Conservation (phyloP, 2,329 filamentous ascomycete genomes). For the Lecanicillium sp. region DNA sequence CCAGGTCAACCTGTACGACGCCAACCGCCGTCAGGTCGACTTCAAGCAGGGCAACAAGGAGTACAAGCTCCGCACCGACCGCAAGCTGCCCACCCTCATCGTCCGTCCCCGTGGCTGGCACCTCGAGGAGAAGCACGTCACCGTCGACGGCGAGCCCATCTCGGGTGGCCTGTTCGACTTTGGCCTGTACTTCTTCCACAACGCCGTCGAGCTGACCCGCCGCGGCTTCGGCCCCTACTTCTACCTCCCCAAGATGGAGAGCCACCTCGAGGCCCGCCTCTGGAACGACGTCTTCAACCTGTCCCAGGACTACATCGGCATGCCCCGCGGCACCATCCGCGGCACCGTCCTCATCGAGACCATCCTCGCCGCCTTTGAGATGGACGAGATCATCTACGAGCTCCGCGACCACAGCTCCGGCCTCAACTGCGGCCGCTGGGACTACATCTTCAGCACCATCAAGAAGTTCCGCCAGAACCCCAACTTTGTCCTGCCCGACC, state of each 20-base stretch:
- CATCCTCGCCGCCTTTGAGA: slow-evolving; percentile 95
- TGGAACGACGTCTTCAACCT: slow-evolving; percentile 99
- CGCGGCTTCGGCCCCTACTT: slow-evolving; percentile 90
- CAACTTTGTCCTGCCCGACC: slow-evolving; percentile 88
- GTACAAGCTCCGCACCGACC: slow-evolving; percentile 94
- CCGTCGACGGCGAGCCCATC: slow-evolving; percentile 88
- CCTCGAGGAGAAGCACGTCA: slow-evolving; percentile 96
- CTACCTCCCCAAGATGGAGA: slow-evolving; percentile 97
- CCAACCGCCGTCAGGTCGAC: slow-evolving; percentile 86
- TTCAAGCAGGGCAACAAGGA: slow-evolving; percentile 94
- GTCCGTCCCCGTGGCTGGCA: slow-evolving; percentile 96
- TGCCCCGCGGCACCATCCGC: slow-evolving; percentile 85
- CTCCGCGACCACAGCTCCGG: slow-evolving; percentile 93
- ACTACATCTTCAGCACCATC: slow-evolving; percentile 99
- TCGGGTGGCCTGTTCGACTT: slow-evolving; percentile 94
- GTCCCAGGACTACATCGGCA: slow-evolving; percentile 84
- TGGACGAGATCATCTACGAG: slow-evolving; percentile 99
- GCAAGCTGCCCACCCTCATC: slow-evolving; percentile 78
- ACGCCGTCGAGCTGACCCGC: slow-evolving; percentile 79
- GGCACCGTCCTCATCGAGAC: slow-evolving; percentile 97
- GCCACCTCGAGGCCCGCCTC: slow-evolving; percentile 88
- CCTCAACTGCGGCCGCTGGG: slow-evolving; percentile 97
- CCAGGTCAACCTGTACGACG: slow-evolving; percentile 95
- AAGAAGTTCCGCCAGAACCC: slow-evolving; percentile 98
- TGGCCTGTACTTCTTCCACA: slow-evolving; percentile 98